Evolutionary conservation across 2,329 filamentous ascomycete species (phyloP).

Genomic region (Apiospora malaysiana): DNA sequence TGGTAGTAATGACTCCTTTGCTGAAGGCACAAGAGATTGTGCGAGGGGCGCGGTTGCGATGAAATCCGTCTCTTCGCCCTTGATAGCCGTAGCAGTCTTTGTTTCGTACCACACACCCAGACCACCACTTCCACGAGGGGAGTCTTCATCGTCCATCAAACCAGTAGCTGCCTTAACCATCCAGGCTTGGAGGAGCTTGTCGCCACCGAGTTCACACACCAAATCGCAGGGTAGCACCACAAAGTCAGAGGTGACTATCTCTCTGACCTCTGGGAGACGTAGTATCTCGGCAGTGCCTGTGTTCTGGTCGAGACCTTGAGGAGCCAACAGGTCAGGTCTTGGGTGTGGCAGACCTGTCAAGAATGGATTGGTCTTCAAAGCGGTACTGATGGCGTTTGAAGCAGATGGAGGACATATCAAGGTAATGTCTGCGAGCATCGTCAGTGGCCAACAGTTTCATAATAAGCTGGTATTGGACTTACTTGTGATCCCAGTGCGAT

Average conservation of each 20-base stretch:
- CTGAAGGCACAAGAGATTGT: slow-evolving; percentile 59
- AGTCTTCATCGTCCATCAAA: slow-evolving; percentile 55
- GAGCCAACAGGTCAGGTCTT: slow-evolving; percentile 77
- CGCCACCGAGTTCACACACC: slow-evolving; percentile 86
- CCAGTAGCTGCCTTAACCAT: slow-evolving; percentile 80
- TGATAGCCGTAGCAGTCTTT: slow-evolving; percentile 74
- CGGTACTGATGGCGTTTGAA: slow-evolving; percentile 68
- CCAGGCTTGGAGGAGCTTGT: slow-evolving; percentile 86
- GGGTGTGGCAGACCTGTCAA: slow-evolving; percentile 76
- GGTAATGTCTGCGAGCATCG: slow-evolving; percentile 58
- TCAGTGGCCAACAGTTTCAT: background rate
- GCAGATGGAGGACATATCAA: slow-evolving; percentile 70
- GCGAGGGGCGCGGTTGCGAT: slow-evolving; percentile 77
- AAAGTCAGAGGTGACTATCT: slow-evolving; percentile 84
- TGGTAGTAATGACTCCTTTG: slow-evolving; percentile 68
- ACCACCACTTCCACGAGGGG: slow-evolving; percentile 69
- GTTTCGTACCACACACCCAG: slow-evolving; percentile 93
- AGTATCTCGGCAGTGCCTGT: slow-evolving; percentile 91
- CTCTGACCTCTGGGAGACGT: slow-evolving; percentile 79
- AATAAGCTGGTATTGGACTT: slow-evolving; percentile 38
- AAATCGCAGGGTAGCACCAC: slow-evolving; percentile 91
- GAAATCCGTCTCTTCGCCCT: slow-evolving; percentile 93
- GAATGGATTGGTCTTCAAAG: slow-evolving; percentile 78
- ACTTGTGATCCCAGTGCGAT: slow-evolving; percentile 80
- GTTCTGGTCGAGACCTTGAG: slow-evolving; percentile 76